Conservation (phyloP, 768 basidiomycete species). For the Tulasnella sp. region DNA sequence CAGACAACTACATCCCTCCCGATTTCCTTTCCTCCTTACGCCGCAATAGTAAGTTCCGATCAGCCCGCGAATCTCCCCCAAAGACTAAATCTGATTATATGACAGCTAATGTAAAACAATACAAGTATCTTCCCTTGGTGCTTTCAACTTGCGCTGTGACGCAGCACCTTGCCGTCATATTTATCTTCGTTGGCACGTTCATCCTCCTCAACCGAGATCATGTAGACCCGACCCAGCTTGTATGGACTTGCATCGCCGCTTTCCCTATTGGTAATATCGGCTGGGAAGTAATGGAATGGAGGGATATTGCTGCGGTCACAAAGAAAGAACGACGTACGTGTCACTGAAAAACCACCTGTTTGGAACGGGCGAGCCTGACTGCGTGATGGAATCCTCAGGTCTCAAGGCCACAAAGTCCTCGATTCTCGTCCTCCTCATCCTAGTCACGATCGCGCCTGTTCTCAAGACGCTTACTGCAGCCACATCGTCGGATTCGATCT, state of each 20-base stretch:
- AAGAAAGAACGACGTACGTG: constrained; percentile 21
- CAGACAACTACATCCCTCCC: constrained; percentile 82
- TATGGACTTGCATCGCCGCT: constrained; percentile 58
- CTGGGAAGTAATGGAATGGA: constrained; percentile 52
- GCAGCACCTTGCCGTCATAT: constrained; percentile 77
- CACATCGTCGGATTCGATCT: constrained; percentile 94
- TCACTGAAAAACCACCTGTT: neutral
- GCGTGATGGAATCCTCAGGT: neutral
- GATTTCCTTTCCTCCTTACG: constrained; percentile 75
- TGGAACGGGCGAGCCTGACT: constrained; percentile 13
- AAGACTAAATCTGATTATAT: neutral
- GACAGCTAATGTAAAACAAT: constrained; percentile 74
- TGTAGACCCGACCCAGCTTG: constrained; percentile 65
- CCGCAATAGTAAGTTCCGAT: constrained; percentile 60
- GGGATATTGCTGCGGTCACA: constrained; percentile 10
- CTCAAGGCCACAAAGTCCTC: constrained; percentile 62
- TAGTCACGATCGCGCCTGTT: constrained; percentile 88
- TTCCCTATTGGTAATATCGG: constrained; percentile 59
- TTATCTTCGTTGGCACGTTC: constrained; percentile 79
- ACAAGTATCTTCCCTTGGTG: constrained; percentile 72
- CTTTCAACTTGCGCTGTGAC: constrained; percentile 69
- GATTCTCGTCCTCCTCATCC: constrained; percentile 78
- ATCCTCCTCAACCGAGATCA: constrained; percentile 47
- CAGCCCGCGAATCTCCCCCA: neutral
- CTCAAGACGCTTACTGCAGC: constrained; percentile 88